phyloP scores from a whole-genome alignment of 768 basidiomycete genomes.

The Cyclocybe cylindracea region DNA sequence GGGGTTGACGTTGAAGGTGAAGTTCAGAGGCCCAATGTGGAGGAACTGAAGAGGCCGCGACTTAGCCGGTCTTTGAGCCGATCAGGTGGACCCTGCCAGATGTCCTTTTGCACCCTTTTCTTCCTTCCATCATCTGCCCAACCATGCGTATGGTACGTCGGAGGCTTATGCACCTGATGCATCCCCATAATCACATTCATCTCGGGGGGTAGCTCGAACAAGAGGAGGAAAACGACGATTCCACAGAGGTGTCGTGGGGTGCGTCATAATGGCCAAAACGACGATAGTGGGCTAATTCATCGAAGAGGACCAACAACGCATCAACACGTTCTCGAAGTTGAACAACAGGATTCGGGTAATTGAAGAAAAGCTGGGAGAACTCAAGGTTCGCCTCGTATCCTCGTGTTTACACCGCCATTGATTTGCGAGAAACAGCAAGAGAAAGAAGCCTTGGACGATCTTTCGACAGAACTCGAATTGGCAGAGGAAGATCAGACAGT shows the following conservation, averaged over 20 bases:
- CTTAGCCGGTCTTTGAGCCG: background rate
- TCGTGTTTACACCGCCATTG: background rate
- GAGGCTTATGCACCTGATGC: constrained; percentile 1
- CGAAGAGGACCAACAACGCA: constrained; percentile 83
- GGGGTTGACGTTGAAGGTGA: constrained; percentile 9
- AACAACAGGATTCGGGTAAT: constrained; percentile 76
- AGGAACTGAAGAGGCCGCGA: constrained; percentile 1
- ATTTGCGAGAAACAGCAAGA: constrained; percentile 63
- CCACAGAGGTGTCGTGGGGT: constrained; percentile 87
- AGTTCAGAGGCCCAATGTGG: constrained; percentile 3
- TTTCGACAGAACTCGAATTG: constrained; percentile 84
- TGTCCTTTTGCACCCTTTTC: constrained; percentile 8
- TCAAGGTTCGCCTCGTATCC: constrained; percentile 57
- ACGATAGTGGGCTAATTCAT: constrained; percentile 6
- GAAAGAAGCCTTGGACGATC: constrained; percentile 92
- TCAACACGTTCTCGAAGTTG: constrained; percentile 90
- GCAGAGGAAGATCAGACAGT: constrained; percentile 83
- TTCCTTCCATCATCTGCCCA: constrained; percentile 7
- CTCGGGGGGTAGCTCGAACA: constrained; percentile 55
- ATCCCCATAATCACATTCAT: constrained; percentile 2
- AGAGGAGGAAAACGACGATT: constrained; percentile 75
- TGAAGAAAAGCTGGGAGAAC: constrained; percentile 67
- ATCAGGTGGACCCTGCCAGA: constrained; percentile 4
- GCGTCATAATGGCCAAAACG: constrained; percentile 18
- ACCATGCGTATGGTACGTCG: constrained; percentile 28